A percentile compares a stretch with the other conserved stretches of the same genome.
Conservation (phyloP, 192 early-diverging fungal species). For the Coemansia sp. region DNA sequence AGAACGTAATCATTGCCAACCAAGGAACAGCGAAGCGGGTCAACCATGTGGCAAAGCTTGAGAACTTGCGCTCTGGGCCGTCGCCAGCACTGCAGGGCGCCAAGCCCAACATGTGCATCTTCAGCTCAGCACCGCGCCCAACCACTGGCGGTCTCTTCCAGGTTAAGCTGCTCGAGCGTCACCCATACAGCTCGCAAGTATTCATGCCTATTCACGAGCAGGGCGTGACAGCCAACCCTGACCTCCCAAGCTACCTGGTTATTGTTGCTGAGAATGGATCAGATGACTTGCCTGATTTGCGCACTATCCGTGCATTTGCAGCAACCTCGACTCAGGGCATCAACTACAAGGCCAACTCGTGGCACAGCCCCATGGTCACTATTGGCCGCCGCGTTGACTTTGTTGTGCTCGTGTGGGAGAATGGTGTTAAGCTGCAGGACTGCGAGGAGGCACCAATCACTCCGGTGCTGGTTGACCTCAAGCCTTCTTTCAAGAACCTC, state of each 20-base stretch:
- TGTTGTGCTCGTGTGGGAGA: constrained; percentile 77
- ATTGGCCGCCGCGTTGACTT: constrained; percentile 66
- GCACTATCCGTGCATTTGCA: constrained; percentile 72
- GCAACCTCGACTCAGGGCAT: constrained; percentile 72
- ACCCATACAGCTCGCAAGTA: constrained; percentile 78
- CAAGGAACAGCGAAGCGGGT: constrained; percentile 75
- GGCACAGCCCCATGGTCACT: constrained; percentile 91
- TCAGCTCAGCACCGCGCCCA: constrained; percentile 52
- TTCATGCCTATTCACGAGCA: constrained; percentile 75
- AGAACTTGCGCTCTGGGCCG: constrained; percentile 50
- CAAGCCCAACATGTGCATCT: constrained; percentile 71
- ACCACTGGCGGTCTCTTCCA: constrained; percentile 53
- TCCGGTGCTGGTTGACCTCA: constrained; percentile 37
- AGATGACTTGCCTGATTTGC: constrained; percentile 70
- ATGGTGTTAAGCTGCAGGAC: constrained; percentile 69
- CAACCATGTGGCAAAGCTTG: constrained; percentile 63
- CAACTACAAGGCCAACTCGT: constrained; percentile 77
- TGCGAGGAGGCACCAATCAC: constrained; percentile 62
- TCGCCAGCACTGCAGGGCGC: constrained; percentile 36
- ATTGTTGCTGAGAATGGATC: constrained; percentile 75
- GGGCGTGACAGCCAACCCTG: constrained; percentile 23
- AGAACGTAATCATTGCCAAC: constrained; percentile 60
- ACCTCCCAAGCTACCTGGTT: constrained; percentile 64
- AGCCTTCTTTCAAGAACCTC: constrained; percentile 43
- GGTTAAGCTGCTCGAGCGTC: constrained; percentile 78